Percentiles rank a stretch among this genome's conserved stretches.
Conservation (phyloP, 495 filamentous ascomycete genomes). For the Penicillium silybi region DNA sequence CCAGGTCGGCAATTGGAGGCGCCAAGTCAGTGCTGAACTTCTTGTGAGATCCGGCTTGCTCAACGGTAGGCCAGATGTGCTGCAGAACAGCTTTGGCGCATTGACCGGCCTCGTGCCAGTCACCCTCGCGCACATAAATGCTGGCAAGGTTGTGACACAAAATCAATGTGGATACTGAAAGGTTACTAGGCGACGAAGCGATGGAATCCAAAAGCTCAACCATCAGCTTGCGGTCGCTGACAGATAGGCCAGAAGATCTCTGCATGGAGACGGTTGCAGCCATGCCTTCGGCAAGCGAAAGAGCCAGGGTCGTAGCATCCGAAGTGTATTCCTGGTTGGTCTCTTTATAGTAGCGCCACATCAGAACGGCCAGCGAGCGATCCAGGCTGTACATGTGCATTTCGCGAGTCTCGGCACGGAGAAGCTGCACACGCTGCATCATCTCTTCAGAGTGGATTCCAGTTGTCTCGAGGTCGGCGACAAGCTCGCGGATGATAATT, state of each 20-base stretch:
- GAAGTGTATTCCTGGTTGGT: conserved; percentile 28
- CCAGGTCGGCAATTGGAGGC: conserved; percentile 31
- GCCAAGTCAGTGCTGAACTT: conserved; percentile 31
- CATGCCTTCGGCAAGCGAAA: conserved; percentile 28
- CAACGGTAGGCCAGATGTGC: conserved; percentile 36
- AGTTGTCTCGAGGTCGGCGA: conserved; percentile 32
- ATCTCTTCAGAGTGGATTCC: conserved; percentile 35
- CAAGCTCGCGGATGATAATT: conserved; percentile 35
- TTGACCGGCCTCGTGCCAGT: conserved; percentile 32
- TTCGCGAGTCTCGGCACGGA: conserved; percentile 35
- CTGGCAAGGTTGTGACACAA: conserved; percentile 36
- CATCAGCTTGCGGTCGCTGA: conserved; percentile 32
- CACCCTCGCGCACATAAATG: conserved; percentile 32
- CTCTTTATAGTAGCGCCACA: conserved; percentile 40
- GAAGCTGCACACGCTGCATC: conserved; percentile 34
- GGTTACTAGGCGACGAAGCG: conserved; percentile 21
- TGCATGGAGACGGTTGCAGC: conserved; percentile 22
- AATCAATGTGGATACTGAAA: conserved; percentile 28
- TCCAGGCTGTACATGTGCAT: conserved; percentile 38
- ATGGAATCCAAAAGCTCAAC: conserved; percentile 38
- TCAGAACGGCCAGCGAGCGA: conserved; percentile 30
- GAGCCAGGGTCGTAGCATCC: conserved; percentile 28
- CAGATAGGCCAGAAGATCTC: conserved; percentile 20
- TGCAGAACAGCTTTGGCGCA: conserved; percentile 33
- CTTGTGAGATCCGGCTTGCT: conserved; percentile 29